phyloP scores from a whole-genome alignment of 441 rosid genomes.

The Adansonia gregorii region DNA sequence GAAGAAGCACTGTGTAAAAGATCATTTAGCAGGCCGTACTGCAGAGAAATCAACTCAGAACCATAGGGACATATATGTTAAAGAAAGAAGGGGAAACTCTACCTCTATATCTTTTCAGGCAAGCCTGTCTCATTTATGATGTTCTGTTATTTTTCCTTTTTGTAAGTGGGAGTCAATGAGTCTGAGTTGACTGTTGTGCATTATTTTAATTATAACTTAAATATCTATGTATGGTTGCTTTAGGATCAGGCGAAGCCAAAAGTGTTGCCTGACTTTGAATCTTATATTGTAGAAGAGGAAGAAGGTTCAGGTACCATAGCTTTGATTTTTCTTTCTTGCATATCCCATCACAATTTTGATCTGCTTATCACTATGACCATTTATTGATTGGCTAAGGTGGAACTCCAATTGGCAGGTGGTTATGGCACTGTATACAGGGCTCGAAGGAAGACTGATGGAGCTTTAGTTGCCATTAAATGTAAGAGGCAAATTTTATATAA shows the following conservation, averaged over 20 bases:
- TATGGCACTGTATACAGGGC: constrained; percentile 94
- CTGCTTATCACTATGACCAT: neutral
- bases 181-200: neutral
- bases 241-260: constrained; percentile 61
- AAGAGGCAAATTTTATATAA: constrained; percentile 35
- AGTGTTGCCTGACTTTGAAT: constrained; percentile 69
- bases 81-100: constrained; percentile 51
- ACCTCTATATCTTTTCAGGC: constrained; percentile 33
- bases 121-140: neutral
- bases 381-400: constrained; percentile 25
- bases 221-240: constrained; percentile 29
- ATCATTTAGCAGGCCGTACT: constrained; percentile 28
- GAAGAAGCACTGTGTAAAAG: constrained; percentile 45
- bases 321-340: constrained; percentile 18
- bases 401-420: constrained; percentile 69
- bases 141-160: neutral
- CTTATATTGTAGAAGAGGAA: constrained; percentile 66
- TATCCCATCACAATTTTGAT: neutral
- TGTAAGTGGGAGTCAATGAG: neutral
- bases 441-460: constrained; percentile 66
- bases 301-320: constrained; percentile 83
- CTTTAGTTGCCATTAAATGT: constrained; percentile 90
- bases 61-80: constrained; percentile 35
- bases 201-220: constrained; percentile 20
- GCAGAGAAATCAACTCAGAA: constrained; percentile 46